Conservation (phyloP, 1,139 yeast genomes). For the Candida dubliniensis region DNA sequence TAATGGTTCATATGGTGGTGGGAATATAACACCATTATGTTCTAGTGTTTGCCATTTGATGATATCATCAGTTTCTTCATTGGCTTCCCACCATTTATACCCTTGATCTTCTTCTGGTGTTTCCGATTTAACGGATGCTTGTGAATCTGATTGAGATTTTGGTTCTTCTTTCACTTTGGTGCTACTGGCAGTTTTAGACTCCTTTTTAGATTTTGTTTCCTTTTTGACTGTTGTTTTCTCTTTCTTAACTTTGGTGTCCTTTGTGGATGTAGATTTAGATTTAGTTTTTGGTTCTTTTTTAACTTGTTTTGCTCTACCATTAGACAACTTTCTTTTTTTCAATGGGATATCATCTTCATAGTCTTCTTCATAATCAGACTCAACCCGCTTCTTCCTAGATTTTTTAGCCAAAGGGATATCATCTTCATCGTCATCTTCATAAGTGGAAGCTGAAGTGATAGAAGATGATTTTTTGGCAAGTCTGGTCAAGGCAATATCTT, state of each 20-base stretch:
- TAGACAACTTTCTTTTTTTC: slow-evolving; percentile 8
- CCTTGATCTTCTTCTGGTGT: slow-evolving; percentile 52
- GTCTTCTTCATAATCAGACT: slow-evolving; percentile 5
- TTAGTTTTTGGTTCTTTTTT: slow-evolving; percentile 2
- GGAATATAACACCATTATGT: slow-evolving; percentile 90
- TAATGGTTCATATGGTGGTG: slow-evolving; percentile 86
- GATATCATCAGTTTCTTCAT: slow-evolving; percentile 61
- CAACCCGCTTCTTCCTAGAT: slow-evolving; percentile 2
- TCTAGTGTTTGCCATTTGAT: slow-evolving; percentile 79
- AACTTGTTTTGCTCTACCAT: slow-evolving; percentile 3
- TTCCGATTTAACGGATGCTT: slow-evolving; percentile 10
- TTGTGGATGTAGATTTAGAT: slow-evolving; percentile 4
- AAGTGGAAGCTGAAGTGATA: slow-evolving; percentile 10
- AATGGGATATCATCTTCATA: slow-evolving; percentile 3
- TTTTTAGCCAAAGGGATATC: slow-evolving; percentile 13
- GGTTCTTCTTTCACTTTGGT: slow-evolving; percentile 7
- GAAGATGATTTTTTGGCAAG: slow-evolving; percentile 7
- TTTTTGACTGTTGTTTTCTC: slow-evolving; percentile 2
- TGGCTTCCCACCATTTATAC: slow-evolving; percentile 87
- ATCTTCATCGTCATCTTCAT: slow-evolving; percentile 14
- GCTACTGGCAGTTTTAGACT: slow-evolving; percentile 1
- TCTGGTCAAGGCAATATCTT: slow-evolving; percentile 14
- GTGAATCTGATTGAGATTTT: slow-evolving; percentile 3
- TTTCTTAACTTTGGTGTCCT: slow-evolving; percentile 5
- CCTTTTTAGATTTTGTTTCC: slow-evolving; percentile 3